phyloP scores from a whole-genome alignment of 2,329 filamentous ascomycete genomes.

The Alternaria dauci region DNA sequence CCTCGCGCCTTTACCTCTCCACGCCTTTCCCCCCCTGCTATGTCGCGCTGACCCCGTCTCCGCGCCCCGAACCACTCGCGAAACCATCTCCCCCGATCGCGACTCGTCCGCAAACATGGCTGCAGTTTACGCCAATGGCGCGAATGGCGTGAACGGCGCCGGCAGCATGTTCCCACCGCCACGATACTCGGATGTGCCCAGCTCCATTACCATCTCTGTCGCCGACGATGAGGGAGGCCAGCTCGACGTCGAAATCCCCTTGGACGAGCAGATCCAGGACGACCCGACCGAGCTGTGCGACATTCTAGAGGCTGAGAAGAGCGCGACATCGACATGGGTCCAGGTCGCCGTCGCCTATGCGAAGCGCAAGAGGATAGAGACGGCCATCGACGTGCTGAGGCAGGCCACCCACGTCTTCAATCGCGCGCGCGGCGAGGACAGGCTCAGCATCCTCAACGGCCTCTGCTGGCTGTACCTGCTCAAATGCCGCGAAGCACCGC shows the following conservation, averaged over 20 bases:
- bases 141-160: slow-evolving; percentile 62
- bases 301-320: slow-evolving; percentile 91
- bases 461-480: slow-evolving; percentile 91
- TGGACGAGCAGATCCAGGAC: slow-evolving; percentile 83
- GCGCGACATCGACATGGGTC: slow-evolving; percentile 94
- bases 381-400: slow-evolving; percentile 74
- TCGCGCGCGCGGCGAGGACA: slow-evolving; percentile 77
- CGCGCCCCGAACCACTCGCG: slow-evolving; percentile 2
- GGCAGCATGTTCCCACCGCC: slow-evolving; percentile 47
- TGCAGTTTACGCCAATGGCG: slow-evolving; percentile 55
- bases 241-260: slow-evolving; percentile 87
- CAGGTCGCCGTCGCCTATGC: slow-evolving; percentile 97
- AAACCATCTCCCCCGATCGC: slow-evolving; percentile 15
- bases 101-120: slow-evolving; percentile 55
- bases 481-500: slow-evolving; percentile 83
- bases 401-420: slow-evolving; percentile 77
- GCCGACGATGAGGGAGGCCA: slow-evolving; percentile 68
- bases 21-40: slow-evolving; percentile 20
- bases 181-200: slow-evolving; percentile 69
- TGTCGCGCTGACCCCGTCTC: slow-evolving; percentile 30
- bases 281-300: slow-evolving; percentile 95
- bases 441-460: slow-evolving; percentile 82
- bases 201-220: slow-evolving; percentile 70
- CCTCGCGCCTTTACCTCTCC: slow-evolving; percentile 23
- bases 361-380: slow-evolving; percentile 92